phyloP scores from a whole-genome alignment of 345 rosid genomes.

The Gossypium herbaceum region DNA sequence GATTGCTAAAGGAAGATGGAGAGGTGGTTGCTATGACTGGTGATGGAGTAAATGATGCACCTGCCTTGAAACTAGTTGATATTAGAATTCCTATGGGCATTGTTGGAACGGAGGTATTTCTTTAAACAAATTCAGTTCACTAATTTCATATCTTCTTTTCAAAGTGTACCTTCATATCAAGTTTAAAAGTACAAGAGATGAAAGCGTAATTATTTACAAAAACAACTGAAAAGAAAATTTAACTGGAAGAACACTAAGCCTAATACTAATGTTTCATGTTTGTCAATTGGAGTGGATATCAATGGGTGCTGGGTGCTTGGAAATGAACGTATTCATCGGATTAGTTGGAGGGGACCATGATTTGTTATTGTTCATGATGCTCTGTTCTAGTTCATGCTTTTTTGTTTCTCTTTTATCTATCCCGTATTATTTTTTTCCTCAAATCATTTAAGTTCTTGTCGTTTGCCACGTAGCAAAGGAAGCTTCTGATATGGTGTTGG shows the following conservation, averaged over 20 bases:
- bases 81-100: conserved; percentile 72
- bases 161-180: not conserved
- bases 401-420: not conserved
- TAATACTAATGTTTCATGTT: not conserved
- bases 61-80: conserved; percentile 61
- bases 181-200: not conserved
- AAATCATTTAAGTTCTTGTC: not conserved
- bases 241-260: not conserved
- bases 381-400: conserved; percentile 6
- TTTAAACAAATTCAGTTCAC: not conserved
- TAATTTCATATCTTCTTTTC: not conserved
- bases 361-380: not conserved
- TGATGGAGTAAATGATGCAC: conserved; percentile 70
- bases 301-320: not conserved
- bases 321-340: not conserved
- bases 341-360: not conserved
- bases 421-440: not conserved
- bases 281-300: no score
- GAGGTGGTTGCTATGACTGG: conserved; percentile 75
- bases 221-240: not conserved
- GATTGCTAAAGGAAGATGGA: conserved; percentile 51
- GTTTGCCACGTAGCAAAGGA: conserved; percentile 64
- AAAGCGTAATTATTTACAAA: not conserved
- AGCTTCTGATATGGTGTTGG: conserved; percentile 80
- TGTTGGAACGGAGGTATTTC: conserved; percentile 57